Percentiles rank a stretch among this genome's conserved stretches.
Conservation (phyloP, 169 alveolate species). For the Amoebophrya sp. region DNA sequence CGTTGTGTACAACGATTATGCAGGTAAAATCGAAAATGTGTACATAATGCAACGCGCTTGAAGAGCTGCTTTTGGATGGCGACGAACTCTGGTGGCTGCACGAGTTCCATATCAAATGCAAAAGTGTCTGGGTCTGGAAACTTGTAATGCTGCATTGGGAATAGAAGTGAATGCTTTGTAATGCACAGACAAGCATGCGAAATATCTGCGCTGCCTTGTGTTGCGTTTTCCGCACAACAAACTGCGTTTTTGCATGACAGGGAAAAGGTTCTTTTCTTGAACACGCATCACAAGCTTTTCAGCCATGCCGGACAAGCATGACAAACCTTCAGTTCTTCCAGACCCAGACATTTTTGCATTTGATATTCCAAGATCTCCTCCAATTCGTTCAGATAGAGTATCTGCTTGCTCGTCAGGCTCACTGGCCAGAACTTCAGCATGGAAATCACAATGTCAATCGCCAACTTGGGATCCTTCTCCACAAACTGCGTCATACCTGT, state of each 20-base stretch:
- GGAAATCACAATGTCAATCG: slow-evolving; percentile 83
- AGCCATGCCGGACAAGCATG: too few relatives aligned
- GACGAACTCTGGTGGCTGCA: slow-evolving; percentile 40
- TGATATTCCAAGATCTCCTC: slow-evolving; percentile 72
- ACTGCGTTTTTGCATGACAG: too few relatives aligned
- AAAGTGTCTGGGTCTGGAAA: too few relatives aligned
- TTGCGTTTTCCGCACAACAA: too few relatives aligned
- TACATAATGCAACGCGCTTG: slow-evolving; percentile 41
- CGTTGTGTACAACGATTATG: neutral
- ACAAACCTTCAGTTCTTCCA: too few relatives aligned
- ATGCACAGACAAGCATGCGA: too few relatives aligned
- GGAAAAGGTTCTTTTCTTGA: too few relatives aligned
- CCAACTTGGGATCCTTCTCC: slow-evolving; percentile 89
- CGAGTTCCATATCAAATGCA: neutral
- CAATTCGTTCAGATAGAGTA: slow-evolving; percentile 86
- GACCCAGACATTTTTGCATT: neutral
- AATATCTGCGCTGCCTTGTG: too few relatives aligned
- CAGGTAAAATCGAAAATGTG: neutral
- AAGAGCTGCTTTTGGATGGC: slow-evolving; percentile 21
- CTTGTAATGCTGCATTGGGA: too few relatives aligned
- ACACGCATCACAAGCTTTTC: too few relatives aligned
- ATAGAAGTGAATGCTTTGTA: too few relatives aligned
- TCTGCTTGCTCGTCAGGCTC: slow-evolving; percentile 88
- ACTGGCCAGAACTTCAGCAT: slow-evolving; percentile 94
- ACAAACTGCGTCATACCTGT: slow-evolving; percentile 56